Evolutionary conservation across 2,329 filamentous ascomycete genomes (phyloP), one percentile per base, ranked within the genome.

Genomic region (Furcasterigmium sp.): DNA sequence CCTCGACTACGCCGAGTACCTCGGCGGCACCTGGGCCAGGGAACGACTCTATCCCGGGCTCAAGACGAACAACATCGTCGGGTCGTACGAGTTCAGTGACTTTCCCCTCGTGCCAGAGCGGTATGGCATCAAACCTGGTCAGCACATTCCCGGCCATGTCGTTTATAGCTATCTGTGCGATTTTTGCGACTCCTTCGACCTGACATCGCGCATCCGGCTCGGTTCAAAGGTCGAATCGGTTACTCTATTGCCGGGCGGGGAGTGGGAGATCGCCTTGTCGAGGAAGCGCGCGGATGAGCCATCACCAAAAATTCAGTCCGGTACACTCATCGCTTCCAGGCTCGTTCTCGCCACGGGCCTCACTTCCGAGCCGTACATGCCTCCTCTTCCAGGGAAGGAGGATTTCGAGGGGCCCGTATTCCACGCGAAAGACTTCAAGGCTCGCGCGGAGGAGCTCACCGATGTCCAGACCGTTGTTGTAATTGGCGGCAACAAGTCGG

Each of bases 311-410:
- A 11, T 20, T n/a, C 2, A 20, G 23, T 25, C 19, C 14, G 42
- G 37, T 3, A 28, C 37, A 15, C 17, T 50, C 5, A 8, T 47
- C 11, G 41, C 51, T 15, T 39, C 26, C 10, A 42, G 29, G 8
- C 28, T 53, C 9, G 46, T 53, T 18, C n/a, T 53, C 4, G 49
- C 51, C 3, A 51, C 51, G 2, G 51, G 51, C 8, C 41, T 50
- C 18, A 51, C 48, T 14, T 52, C 45, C 10, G 38, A 48, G n/a
- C 42, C 46, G 2, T 48, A 30, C 20, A 41, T 49, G 30, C 47
- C 46, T 2, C 5, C 14, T 15, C 42, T 48, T 17, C 14, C 39
- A 3, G 45, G 43, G 7, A 41, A 43, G 21, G 46, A 49, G n/a
- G 26, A 7, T 3, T 52, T 52, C 30, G 17, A 37, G 3, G 48